phyloP scores from a whole-genome alignment of 192 early-diverging fungal species.

The Kappamyces sp. region DNA sequence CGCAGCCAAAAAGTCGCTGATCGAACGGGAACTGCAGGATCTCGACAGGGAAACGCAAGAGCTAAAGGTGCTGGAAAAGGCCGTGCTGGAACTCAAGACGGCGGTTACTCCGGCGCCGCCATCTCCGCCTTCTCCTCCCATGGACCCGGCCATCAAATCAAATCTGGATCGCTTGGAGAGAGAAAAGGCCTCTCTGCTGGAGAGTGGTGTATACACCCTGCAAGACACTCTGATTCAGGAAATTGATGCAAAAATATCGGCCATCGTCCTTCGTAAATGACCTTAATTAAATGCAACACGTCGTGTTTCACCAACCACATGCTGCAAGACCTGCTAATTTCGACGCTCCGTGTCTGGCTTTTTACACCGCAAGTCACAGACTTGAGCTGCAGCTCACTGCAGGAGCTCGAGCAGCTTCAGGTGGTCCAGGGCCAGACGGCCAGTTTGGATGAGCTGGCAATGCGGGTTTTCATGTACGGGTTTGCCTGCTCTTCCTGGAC shows the following conservation, averaged over 20 bases:
- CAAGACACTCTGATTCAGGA: conserved; percentile 40
- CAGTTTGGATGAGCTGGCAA: too few relatives aligned
- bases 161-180: conserved; percentile 38
- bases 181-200: conserved; percentile 36
- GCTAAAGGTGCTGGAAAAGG: conserved; percentile 23
- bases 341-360: too few relatives aligned
- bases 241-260: conserved; percentile 16
- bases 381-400: too few relatives aligned
- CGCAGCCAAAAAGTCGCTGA: conserved; percentile 14
- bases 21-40: conserved; percentile 20
- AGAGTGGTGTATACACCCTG: conserved; percentile 35
- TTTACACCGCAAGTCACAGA: too few relatives aligned
- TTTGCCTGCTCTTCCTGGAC: too few relatives aligned
- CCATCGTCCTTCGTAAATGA: too few relatives aligned
- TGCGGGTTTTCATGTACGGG: too few relatives aligned
- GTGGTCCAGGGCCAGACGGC: too few relatives aligned
- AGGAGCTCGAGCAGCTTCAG: too few relatives aligned
- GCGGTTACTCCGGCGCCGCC: background rate
- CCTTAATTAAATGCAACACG: too few relatives aligned
- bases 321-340: too few relatives aligned
- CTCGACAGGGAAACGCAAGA: background rate
- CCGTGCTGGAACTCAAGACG: conserved; percentile 20
- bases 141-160: conserved; percentile 22
- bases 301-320: too few relatives aligned
- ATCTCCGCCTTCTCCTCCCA: conserved; percentile 1